These are phyloP conservation scores for Epichloe sibirici DNA, from an alignment of 2,329 filamentous ascomycete genomes.

Conservation along the genomic window DNA sequence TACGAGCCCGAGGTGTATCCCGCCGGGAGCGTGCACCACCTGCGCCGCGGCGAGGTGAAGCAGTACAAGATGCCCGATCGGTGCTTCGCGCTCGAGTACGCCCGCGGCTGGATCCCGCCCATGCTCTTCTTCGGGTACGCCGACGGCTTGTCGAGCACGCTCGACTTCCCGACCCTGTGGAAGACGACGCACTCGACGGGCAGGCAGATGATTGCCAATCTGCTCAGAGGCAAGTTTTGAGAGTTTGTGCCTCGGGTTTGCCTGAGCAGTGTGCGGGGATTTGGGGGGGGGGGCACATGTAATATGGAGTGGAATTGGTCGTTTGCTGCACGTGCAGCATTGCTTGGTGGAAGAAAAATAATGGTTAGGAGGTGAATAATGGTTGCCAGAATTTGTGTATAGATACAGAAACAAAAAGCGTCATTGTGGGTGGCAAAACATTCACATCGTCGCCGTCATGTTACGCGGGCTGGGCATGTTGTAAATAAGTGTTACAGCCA, in stretches of 20 bases:
- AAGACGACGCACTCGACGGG: conserved; percentile 63
- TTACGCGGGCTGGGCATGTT: no score
- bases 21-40: conserved; percentile 57
- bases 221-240: conserved; percentile 60
- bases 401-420: no score
- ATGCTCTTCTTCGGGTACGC: conserved; percentile 88
- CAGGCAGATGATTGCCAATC: conserved; percentile 62
- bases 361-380: no score
- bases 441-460: no score
- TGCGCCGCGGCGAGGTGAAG: conserved; percentile 59
- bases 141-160: conserved; percentile 65
- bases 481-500: no score
- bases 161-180: conserved; percentile 80
- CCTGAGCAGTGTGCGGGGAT: no score
- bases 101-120: conserved; percentile 79
- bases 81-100: conserved; percentile 76
- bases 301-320: no score
- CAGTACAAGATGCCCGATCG: conserved; percentile 70
- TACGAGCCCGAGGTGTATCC: conserved; percentile 60
- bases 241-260: neutral
- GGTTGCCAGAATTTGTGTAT: no score
- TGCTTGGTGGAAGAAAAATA: no score
- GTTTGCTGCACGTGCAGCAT: no score
- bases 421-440: no score
- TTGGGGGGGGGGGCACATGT: no score